Evolutionary conservation across 129 eudicot genomes (phyloP), one percentile per base, ranked within the genome.

Genomic region (Lactuca sativa): DNA sequence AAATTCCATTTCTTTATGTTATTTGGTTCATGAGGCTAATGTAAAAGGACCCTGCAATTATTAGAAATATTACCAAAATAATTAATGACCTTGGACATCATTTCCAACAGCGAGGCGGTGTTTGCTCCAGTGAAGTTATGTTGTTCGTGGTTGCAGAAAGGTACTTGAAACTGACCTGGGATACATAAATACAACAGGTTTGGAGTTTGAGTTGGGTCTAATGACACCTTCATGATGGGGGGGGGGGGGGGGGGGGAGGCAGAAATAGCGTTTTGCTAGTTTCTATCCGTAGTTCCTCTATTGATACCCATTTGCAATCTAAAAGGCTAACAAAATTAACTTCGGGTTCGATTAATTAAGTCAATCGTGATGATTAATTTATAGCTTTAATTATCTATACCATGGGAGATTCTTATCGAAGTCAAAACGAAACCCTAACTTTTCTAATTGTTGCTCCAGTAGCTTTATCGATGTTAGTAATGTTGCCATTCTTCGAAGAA

Each of bases 251-350:
- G 74, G 63, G 74, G 76, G 9, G 86, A 40, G 12, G 91, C 96
- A 91, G 10, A 95, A 96, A 72, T 91, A 88, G 33, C 97, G 96
- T 69, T 86, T 91, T 2, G 97, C 83, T 33, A 84, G 86, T 59
- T 91, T 88, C 69, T 91, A 96, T 33, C 97, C 97, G 54, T 91
- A 91, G 80, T 91, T 91, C 32, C 97, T 82, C 97, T 96, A 91
- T 74, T 91, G 97, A 60, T 96, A 91, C 11, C 97, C 97, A 82
- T 91, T 95, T 5, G 76, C 81, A 62, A 77, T 77, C 81, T 77
- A 54, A 25, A 67, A 38, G 18, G 3, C 10, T 34, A 40, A 59
- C 44, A 4, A 36, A 37, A 66, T 66, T 18, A 54, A 51, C 17
- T 55, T 37, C 1, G 14, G 9, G 3, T n/a, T 71, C 75, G 12